These are phyloP conservation scores for Chaetomium fimeti DNA, from an alignment of 495 filamentous ascomycete genomes.

Conservation along the genomic window DNA sequence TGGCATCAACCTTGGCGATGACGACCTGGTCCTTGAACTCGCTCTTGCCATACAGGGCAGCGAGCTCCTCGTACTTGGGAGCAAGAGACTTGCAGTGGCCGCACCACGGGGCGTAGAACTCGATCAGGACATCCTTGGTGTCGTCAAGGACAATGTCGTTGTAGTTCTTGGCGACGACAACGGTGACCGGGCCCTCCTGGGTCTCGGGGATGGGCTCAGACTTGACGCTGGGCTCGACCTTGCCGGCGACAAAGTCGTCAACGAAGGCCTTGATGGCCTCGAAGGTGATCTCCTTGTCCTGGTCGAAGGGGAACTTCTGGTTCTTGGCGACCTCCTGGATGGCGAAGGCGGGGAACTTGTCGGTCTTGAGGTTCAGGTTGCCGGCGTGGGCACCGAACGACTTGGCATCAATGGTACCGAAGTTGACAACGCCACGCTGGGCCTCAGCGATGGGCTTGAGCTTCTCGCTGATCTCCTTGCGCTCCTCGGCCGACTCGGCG, in stretches of 20 bases:
- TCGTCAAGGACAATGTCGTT: constrained; percentile 88
- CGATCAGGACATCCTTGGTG: constrained; percentile 93
- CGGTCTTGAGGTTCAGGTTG: constrained; percentile 95
- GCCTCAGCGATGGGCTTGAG: constrained; percentile 66
- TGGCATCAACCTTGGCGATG: constrained; percentile 98
- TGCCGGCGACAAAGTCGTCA: constrained; percentile 81
- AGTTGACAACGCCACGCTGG: constrained; percentile 85
- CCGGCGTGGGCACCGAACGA: constrained; percentile 91
- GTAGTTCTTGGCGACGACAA: constrained; percentile 94
- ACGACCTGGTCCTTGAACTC: constrained; percentile 79
- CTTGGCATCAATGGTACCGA: constrained; percentile 96
- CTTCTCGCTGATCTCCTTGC: constrained; percentile 66
- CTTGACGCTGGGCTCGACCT: constrained; percentile 93
- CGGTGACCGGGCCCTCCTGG: constrained; percentile 83
- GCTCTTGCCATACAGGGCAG: constrained; percentile 68
- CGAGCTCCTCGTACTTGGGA: constrained; percentile 91
- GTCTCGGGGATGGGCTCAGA: constrained; percentile 95
- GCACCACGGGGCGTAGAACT: constrained; percentile 99
- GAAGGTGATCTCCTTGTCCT: constrained; percentile 73
- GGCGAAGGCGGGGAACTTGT: constrained; percentile 94
- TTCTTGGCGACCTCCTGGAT: constrained; percentile 97
- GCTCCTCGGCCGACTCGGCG: constrained; percentile 88
- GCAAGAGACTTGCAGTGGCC: constrained; percentile 97
- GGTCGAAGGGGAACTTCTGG: constrained; percentile 93
- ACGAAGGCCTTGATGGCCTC: constrained; percentile 81